phyloP scores from a whole-genome alignment of 345 rosid species.

The Hibiscus tridactylites region DNA sequence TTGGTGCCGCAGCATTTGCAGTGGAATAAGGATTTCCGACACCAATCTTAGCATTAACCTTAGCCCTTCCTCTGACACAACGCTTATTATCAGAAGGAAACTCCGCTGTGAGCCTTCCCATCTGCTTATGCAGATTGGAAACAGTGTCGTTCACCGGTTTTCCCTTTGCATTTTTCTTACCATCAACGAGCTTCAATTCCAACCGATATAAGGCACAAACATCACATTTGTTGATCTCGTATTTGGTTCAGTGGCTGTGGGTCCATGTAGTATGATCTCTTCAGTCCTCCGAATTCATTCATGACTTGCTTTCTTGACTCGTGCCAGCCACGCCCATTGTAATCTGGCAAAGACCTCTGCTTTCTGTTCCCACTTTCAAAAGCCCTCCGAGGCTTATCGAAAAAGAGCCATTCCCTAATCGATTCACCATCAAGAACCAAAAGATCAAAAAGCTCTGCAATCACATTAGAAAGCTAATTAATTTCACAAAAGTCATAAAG shows the following conservation, averaged over 20 bases:
- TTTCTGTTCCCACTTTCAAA: conserved; percentile 98
- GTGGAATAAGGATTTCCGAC: conserved; percentile 31
- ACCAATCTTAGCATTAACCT: conserved; percentile 39
- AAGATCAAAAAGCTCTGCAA: conserved; percentile 94
- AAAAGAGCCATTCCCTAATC: conserved; percentile 97
- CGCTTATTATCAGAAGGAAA: conserved; percentile 79
- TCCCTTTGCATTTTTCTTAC: conserved; percentile 78
- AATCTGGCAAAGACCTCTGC: conserved; percentile 97
- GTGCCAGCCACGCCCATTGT: conserved; percentile 98
- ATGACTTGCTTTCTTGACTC: conserved; percentile 97
- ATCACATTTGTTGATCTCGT: conserved; percentile 86
- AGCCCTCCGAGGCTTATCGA: conserved; percentile 97
- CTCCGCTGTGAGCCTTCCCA: conserved; percentile 88
- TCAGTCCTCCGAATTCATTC: conserved; percentile 87
- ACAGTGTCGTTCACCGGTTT: conserved; percentile 65
- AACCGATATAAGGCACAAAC: conserved; percentile 92
- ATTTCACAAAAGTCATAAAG: conserved; percentile 11
- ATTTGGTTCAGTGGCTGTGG: conserved; percentile 90
- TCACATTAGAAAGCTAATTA: conserved; percentile 11
- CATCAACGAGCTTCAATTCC: conserved; percentile 89
- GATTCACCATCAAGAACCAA: conserved; percentile 79
- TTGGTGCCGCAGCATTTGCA: conserved; percentile 33
- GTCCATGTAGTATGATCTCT: conserved; percentile 99
- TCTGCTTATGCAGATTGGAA: conserved; percentile 89
- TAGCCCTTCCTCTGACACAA: conserved; percentile 54